phyloP scores from a whole-genome alignment of 2,329 filamentous ascomycete genomes.

The Fusarium praegraminearum region DNA sequence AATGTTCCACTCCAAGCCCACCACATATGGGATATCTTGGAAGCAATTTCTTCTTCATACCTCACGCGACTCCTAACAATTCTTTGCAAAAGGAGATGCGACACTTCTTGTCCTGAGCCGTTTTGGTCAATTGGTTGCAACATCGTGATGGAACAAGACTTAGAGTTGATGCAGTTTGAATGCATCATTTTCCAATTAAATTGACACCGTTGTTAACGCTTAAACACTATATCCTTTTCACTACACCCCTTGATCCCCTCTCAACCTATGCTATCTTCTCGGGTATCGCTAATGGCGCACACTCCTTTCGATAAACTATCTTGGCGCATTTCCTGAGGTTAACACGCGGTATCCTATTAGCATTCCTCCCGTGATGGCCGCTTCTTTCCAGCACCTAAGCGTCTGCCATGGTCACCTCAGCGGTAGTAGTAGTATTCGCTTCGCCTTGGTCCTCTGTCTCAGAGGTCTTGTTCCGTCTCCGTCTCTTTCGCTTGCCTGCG shows the following conservation, averaged over 20 bases:
- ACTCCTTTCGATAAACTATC: conserved; percentile 21
- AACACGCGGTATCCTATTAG: conserved; percentile 31
- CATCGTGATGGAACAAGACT: background rate
- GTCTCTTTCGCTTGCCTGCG: conserved; percentile 50
- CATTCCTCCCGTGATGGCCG: conserved; percentile 31
- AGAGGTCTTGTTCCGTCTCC: conserved; percentile 49
- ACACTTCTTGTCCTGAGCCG: background rate
- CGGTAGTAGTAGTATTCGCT: conserved; percentile 12
- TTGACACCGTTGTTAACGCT: conserved; percentile 19
- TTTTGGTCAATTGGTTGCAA: background rate
- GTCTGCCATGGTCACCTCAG: conserved; percentile 33
- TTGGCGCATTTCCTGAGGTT: conserved; percentile 23
- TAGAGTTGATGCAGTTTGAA: background rate
- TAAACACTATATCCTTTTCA: conserved; percentile 29
- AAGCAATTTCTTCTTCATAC: conserved; percentile 35
- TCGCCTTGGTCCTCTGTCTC: conserved; percentile 31
- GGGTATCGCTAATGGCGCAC: conserved; percentile 42
- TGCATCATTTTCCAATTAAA: conserved; percentile 18
- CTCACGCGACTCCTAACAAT: conserved; percentile 33
- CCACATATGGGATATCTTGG: conserved; percentile 1
- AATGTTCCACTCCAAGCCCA: conserved; percentile 7
- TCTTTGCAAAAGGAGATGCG: background rate
- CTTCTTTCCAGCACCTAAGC: conserved; percentile 23
- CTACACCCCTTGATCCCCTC: conserved; percentile 10
- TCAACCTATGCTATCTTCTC: conserved; percentile 28